phyloP scores from a whole-genome alignment of 257 asterid species.

The Ajuga chamaepitys region DNA sequence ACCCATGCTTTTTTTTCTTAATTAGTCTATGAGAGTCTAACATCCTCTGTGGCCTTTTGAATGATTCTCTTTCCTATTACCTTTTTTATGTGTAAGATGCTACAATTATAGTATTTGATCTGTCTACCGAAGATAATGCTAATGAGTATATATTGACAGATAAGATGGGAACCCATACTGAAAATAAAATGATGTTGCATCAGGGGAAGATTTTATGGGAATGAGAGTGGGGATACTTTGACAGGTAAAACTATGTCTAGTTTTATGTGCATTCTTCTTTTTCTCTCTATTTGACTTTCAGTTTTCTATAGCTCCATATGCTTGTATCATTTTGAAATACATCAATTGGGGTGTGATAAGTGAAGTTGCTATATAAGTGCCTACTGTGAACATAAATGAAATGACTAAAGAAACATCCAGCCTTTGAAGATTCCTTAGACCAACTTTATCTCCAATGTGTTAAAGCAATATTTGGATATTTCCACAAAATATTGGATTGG shows the following conservation, averaged over 20 bases:
- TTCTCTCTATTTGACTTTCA: background rate
- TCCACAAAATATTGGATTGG: background rate
- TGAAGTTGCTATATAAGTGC: background rate
- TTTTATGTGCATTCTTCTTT: background rate
- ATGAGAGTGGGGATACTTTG: constrained; percentile 74
- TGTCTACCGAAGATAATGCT: too few relatives aligned
- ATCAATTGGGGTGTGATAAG: background rate
- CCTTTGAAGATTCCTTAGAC: background rate
- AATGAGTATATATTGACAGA: constrained; percentile 96
- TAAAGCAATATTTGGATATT: background rate
- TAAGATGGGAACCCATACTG: constrained; percentile 98
- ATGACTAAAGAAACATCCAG: constrained; percentile 1
- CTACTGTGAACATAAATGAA: background rate
- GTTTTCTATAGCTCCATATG: background rate
- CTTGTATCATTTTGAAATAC: background rate
- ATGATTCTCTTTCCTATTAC: too few relatives aligned
- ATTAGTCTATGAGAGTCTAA: too few relatives aligned
- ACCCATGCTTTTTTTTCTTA: too few relatives aligned
- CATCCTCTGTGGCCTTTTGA: too few relatives aligned
- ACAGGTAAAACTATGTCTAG: constrained; percentile 42
- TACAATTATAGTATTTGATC: too few relatives aligned
- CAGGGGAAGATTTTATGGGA: constrained; percentile 74
- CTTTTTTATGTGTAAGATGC: too few relatives aligned
- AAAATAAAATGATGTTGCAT: constrained; percentile 93
- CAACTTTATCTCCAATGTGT: background rate